Percentiles rank a stretch among this genome's conserved stretches.
Conservation (phyloP, 2,329 filamentous ascomycete genomes). For the Fusarium decemcellulare region DNA sequence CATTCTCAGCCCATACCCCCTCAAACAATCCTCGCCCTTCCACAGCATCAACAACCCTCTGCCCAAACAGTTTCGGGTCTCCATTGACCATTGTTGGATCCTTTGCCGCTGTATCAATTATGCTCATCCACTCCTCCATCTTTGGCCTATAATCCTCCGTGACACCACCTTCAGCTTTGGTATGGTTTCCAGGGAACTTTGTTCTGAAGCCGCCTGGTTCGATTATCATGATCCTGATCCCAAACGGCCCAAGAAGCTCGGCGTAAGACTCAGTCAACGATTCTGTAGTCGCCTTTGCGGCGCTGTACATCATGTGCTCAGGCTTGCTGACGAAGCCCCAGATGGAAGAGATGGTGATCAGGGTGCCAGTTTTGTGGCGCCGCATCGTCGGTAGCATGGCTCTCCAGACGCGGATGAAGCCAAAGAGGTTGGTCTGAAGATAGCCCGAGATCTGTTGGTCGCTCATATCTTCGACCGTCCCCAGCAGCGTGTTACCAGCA, state of each 20-base stretch:
- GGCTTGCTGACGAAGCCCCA: conserved; percentile 17
- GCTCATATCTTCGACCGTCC: conserved; percentile 23
- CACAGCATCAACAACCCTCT: not conserved
- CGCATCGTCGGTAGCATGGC: conserved; percentile 17
- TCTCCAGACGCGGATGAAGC: conserved; percentile 15
- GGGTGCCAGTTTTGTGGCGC: not conserved
- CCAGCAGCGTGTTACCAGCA: conserved; percentile 5
- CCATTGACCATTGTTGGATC: conserved; percentile 17
- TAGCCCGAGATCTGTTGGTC: conserved; percentile 12
- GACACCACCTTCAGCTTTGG: conserved; percentile 5
- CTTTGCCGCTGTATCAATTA: conserved; percentile 8
- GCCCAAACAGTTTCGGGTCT: conserved; percentile 14
- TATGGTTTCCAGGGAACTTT: conserved; percentile 11
- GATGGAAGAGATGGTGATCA: conserved; percentile 21
- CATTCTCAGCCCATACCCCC: not conserved
- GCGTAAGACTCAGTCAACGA: conserved; percentile 23
- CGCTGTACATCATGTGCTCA: conserved; percentile 25
- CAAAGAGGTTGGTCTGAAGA: conserved; percentile 17
- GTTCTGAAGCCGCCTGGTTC: conserved; percentile 25
- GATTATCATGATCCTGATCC: conserved; percentile 17
- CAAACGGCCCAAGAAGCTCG: conserved; percentile 15
- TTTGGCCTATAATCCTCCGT: conserved; percentile 8
- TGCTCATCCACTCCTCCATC: conserved; percentile 8
- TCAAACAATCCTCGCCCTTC: conserved; percentile 6
- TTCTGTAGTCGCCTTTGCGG: conserved; percentile 10